These are phyloP conservation scores for Priceomyces medius DNA, from an alignment of 805 yeast species.

Conservation along the genomic window DNA sequence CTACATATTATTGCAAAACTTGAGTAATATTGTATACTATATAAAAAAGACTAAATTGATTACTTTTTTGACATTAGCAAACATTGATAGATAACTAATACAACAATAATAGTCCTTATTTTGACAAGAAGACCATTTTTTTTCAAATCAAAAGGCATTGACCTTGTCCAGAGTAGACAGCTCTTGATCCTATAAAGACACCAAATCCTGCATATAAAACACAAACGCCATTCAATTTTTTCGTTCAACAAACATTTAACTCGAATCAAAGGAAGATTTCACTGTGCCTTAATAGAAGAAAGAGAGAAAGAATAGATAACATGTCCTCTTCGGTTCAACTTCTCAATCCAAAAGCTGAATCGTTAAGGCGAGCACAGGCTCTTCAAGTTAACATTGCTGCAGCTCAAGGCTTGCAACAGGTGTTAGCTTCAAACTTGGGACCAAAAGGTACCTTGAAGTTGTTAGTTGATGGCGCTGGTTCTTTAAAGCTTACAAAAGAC, in stretches of 20 bases:
- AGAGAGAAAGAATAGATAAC: not conserved
- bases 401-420: conserved; percentile 95
- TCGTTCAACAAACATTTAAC: conserved; percentile 5
- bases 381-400: conserved; percentile 92
- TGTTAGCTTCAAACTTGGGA: conserved; percentile 86
- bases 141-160: too few relatives aligned
- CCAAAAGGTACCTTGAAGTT: conserved; percentile 97
- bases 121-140: too few relatives aligned
- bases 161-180: too few relatives aligned
- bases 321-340: conserved; percentile 74
- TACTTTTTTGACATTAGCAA: too few relatives aligned
- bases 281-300: conserved; percentile 1
- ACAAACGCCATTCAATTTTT: conserved; percentile 3
- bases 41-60: too few relatives aligned
- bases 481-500: conserved; percentile 92
- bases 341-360: conserved; percentile 95
- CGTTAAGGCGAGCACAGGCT: conserved; percentile 93
- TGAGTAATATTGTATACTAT: too few relatives aligned
- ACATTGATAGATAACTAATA: too few relatives aligned
- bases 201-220: not conserved
- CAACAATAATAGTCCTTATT: too few relatives aligned
- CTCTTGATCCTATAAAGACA: too few relatives aligned
- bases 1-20: too few relatives aligned
- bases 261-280: not conserved
- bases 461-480: conserved; percentile 96